phyloP scores from a whole-genome alignment of 805 yeast species.

The Yarrowia keelungensis region DNA sequence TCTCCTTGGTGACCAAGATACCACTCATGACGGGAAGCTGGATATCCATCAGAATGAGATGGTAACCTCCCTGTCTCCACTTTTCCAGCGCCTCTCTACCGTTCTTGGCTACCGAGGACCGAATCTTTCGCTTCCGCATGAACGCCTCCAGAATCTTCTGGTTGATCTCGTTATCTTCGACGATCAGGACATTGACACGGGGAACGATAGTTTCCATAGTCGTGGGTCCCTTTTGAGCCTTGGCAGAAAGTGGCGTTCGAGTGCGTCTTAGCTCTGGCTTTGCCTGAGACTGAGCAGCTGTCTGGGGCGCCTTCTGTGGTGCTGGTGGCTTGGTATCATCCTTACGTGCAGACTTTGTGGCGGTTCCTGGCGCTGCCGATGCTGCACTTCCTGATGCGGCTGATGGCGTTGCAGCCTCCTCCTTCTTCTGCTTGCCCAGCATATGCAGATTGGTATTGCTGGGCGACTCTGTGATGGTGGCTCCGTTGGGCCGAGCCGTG shows the following conservation, averaged over 20 bases:
- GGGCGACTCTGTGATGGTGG: conserved; percentile 37
- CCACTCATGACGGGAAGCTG: conserved; percentile 97
- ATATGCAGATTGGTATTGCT: conserved; percentile 29
- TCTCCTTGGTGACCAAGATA: conserved; percentile 91
- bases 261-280: conserved; percentile 25
- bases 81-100: conserved; percentile 95
- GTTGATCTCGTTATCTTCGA: conserved; percentile 95
- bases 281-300: neutral
- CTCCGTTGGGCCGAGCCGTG: conserved; percentile 36
- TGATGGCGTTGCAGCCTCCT: neutral
- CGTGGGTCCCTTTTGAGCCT: conserved; percentile 9
- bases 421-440: conserved; percentile 28
- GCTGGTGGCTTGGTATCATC: neutral
- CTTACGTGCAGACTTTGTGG: neutral
- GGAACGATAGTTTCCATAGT: conserved; percentile 70
- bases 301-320: conserved; percentile 9
- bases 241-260: conserved; percentile 17
- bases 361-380: neutral
- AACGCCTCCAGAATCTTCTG: conserved; percentile 91
- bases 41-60: conserved; percentile 94
- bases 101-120: conserved; percentile 84
- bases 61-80: conserved; percentile 95
- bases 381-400: neutral
- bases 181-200: conserved; percentile 87
- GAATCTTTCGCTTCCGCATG: conserved; percentile 81